phyloP scores from a whole-genome alignment of 78 protist genomes.

The Speleostelium caveatum region DNA sequence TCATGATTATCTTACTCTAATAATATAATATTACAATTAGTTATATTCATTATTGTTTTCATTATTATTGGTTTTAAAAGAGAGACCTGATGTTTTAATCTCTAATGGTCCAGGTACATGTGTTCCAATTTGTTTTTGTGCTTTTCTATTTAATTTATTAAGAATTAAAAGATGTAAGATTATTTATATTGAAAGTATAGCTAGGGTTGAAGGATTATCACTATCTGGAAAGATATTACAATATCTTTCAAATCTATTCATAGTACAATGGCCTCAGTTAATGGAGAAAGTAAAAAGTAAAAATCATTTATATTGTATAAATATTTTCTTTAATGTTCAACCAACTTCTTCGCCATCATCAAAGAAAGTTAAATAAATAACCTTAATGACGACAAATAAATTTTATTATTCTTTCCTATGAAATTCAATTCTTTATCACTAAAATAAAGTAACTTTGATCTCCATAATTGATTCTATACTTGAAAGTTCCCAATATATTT shows the following conservation, averaged over 20 bases:
- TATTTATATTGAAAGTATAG: constrained; percentile 84
- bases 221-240: constrained; percentile 81
- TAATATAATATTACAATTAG: constrained; percentile 34
- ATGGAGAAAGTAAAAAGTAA: not conserved
- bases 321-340: constrained; percentile 58
- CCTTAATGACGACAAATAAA: no score
- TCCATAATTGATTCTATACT: no score
- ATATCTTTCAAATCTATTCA: constrained; percentile 57
- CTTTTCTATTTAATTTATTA: constrained; percentile 34
- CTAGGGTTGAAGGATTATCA: constrained; percentile 76
- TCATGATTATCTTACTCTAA: not conserved
- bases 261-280: constrained; percentile 82
- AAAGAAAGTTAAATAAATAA: no score
- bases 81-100: constrained; percentile 57
- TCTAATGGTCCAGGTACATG: constrained; percentile 92
- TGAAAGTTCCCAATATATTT: no score
- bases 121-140: constrained; percentile 73
- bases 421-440: no score
- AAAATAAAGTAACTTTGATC: no score
- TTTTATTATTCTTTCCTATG: no score
- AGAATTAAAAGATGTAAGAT: constrained; percentile 31
- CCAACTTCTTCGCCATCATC: no score
- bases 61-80: constrained; percentile 44
- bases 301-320: constrained; percentile 25
- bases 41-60: constrained; percentile 58